Evolutionary conservation across 1,139 yeast species (phyloP), one percentile per base, ranked within the genome.

Genomic region (Pneumocystis sp.): DNA sequence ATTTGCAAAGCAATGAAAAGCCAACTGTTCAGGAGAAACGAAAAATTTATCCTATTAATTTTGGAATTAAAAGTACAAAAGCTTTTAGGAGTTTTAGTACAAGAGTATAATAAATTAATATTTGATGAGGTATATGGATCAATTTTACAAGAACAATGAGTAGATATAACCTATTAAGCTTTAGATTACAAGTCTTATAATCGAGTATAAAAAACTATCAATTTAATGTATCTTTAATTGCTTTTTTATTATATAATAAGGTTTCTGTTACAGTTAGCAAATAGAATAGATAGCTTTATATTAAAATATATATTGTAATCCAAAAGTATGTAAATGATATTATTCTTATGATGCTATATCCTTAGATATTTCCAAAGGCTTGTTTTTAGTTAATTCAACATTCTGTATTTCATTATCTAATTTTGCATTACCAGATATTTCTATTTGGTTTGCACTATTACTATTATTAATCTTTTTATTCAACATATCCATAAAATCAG

Each of bases 401-500:
- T 37, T 37, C 8, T 8, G 17, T 37, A 15, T 37, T 44, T 44
- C 31, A 44, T 44, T 19, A 21, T 44, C 15, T 6, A 19, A 44
- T 44, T 44, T 25, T 19, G 10, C 29, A 44, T 42, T 42, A 42
- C 19, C 19, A 37, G 40, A 37, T 19, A 10, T n/a, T 44, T 19
- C 15, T 19, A 1, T 44, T 44, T 44, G 29, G 6, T 44, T 44
- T 21, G 19, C 31, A 44, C 19, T 44, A 21, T 19, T 17, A 44
- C 25, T 31, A 31, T 31, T 12, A 19, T 2, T 31, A 19, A 85
- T 61, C 67, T 17, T 65, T 61, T 19, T 44, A 60, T 77, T 80
- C 44, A 77, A 71, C 66, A 73, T 72, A 63, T 76, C 79, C 59
- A 76, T 67, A 50, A 78, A 72, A 61, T 78, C 80, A 8, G 74